Evolutionary conservation across 2,329 filamentous ascomycete genomes (phyloP).

Genomic region (Colletotrichum caudatum): DNA sequence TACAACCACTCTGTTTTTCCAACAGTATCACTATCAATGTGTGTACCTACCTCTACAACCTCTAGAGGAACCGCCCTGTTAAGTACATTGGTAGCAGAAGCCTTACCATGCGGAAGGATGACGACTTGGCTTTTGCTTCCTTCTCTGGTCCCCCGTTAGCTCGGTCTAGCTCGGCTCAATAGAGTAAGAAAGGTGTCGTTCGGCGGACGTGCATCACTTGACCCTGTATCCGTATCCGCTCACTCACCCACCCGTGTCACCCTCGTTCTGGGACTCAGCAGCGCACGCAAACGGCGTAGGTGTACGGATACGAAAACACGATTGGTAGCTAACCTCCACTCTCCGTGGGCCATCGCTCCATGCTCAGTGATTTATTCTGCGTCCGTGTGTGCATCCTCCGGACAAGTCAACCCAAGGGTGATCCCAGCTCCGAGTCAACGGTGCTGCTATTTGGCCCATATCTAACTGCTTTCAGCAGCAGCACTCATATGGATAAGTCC

Average conservation of each 20-base stretch:
- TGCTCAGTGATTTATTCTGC: constrained; percentile 36
- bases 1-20: not conserved
- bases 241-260: too few relatives aligned
- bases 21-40: too few relatives aligned
- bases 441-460: too few relatives aligned
- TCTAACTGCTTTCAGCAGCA: too few relatives aligned
- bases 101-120: not conserved
- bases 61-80: too few relatives aligned
- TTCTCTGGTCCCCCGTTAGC: not conserved
- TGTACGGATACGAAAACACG: not conserved
- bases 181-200: constrained; percentile 7
- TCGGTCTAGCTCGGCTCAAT: constrained; percentile 3
- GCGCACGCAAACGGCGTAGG: constrained; percentile 33
- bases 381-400: constrained; percentile 32
- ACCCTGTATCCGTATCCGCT: constrained; percentile 6
- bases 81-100: too few relatives aligned
- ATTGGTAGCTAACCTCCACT: constrained; percentile 28
- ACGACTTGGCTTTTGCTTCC: constrained; percentile 27
- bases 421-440: constrained; percentile 16
- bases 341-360: not conserved
- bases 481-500: too few relatives aligned
- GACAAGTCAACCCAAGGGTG: constrained; percentile 12
- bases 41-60: too few relatives aligned
- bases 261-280: constrained; percentile 3
- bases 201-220: constrained; percentile 21